A percentile compares a stretch with the other conserved stretches of the same genome.
phyloP scores from a whole-genome alignment of 352 stramenopile genomes.

The Globisporangium spinosum region DNA sequence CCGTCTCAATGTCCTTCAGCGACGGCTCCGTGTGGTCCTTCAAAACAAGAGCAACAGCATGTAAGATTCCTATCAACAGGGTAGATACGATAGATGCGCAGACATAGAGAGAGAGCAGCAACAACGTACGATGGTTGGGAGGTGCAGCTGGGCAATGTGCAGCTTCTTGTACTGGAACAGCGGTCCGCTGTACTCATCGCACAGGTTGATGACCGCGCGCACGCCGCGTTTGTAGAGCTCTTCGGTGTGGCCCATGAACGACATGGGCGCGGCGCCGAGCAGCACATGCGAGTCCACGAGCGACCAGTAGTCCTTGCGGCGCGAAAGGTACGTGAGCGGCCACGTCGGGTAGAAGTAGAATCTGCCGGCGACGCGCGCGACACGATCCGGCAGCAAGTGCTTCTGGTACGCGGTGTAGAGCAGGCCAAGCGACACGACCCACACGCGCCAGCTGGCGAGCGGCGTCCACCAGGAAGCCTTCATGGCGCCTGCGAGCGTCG shows the following conservation, averaged over 20 bases:
- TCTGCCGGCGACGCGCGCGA: constrained; percentile 77
- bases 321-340: constrained; percentile 87
- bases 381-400: constrained; percentile 72
- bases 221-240: constrained; percentile 76
- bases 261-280: constrained; percentile 89
- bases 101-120: background rate
- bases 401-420: constrained; percentile 89
- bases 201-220: constrained; percentile 93
- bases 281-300: constrained; percentile 91
- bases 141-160: constrained; percentile 86
- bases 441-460: constrained; percentile 14
- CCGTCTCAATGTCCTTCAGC: constrained; percentile 56
- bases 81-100: background rate
- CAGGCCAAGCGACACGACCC: constrained; percentile 28
- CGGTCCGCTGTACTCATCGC: constrained; percentile 93
- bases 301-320: constrained; percentile 89
- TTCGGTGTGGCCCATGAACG: constrained; percentile 84
- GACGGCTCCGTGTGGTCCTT: constrained; percentile 83
- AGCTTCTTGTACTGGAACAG: constrained; percentile 81
- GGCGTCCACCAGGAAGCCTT: background rate
- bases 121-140: constrained; percentile 87
- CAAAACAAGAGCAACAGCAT: constrained; percentile 6
- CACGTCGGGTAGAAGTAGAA: constrained; percentile 92
- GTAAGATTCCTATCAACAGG: background rate
- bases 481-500: background rate